phyloP scores from a whole-genome alignment of 2,329 filamentous ascomycete genomes.

The Fusarium albosuccineum region DNA sequence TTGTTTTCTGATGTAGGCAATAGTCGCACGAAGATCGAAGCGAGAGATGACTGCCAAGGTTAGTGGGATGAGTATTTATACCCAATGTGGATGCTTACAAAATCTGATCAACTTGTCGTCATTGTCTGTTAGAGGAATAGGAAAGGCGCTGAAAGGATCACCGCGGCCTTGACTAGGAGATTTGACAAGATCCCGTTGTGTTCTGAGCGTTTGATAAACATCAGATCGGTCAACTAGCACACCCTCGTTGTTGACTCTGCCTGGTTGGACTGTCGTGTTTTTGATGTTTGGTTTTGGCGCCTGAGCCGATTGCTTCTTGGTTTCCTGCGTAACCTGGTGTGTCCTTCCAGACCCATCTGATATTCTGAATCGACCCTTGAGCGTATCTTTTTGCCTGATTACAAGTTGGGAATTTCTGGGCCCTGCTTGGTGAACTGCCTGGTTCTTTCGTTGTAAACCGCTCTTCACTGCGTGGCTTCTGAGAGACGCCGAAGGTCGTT shows the following conservation, averaged over 20 bases:
- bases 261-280: not conserved
- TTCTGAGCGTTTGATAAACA: not conserved
- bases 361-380: constrained; percentile 32
- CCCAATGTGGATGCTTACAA: constrained; percentile 13
- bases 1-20: constrained; percentile 27
- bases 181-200: constrained; percentile 3
- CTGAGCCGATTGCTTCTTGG: not conserved
- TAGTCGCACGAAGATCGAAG: constrained; percentile 26
- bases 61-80: not conserved
- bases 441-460: constrained; percentile 30
- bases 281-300: not conserved
- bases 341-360: not conserved
- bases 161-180: constrained; percentile 21
- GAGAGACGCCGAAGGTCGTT: constrained; percentile 24
- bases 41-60: constrained; percentile 23
- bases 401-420: constrained; percentile 25
- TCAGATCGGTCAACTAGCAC: not conserved
- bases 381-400: constrained; percentile 24
- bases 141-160: constrained; percentile 29
- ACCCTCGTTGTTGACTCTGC: not conserved
- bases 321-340: not conserved
- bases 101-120: constrained; percentile 31
- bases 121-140: constrained; percentile 15
- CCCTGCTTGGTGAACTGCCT: not conserved
- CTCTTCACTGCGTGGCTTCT: constrained; percentile 36